Conservation (phyloP, 106 monocot species). For the Acorus gramineus region DNA sequence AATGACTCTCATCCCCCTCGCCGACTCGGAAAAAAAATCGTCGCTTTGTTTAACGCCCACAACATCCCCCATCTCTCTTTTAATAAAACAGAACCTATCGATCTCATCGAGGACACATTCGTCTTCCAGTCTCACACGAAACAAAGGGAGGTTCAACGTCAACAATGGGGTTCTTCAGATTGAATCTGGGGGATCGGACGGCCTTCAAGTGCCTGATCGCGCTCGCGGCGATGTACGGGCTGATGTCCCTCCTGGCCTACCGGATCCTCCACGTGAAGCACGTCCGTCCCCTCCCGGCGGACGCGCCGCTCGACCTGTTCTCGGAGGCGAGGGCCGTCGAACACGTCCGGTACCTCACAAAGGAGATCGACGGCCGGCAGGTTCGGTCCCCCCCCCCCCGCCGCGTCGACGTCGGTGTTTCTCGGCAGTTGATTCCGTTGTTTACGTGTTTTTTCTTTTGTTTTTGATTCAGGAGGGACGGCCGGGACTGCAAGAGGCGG, state of each 20-base stretch:
- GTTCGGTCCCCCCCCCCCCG: conserved; percentile 11
- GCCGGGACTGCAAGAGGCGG: conserved; percentile 78
- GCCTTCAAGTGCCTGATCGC: conserved; percentile 44
- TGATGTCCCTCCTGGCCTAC: conserved; percentile 52
- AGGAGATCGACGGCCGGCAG: conserved; percentile 79
- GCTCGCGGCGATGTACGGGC: conserved; percentile 41
- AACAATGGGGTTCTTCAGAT: conserved; percentile 3
- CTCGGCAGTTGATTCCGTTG: background rate
- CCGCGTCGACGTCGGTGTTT: background rate
- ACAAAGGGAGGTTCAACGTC: no score
- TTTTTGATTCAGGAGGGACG: conserved; percentile 46
- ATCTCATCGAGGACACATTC: no score
- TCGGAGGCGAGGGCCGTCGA: conserved; percentile 79
- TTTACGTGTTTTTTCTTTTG: background rate
- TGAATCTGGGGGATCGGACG: conserved; percentile 19
- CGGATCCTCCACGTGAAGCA: conserved; percentile 51
- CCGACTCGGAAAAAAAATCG: no score
- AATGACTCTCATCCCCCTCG: no score
- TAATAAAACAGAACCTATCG: no score
- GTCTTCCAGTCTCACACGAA: no score
- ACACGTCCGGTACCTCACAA: conserved; percentile 76
- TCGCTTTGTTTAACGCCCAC: no score
- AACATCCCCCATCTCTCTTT: no score
- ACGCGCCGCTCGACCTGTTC: conserved; percentile 60
- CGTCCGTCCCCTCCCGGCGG: conserved; percentile 48